These are phyloP conservation scores for Physcomitrellopsis africana DNA, from an alignment of 225 moss, liverwort and hornwort genomes.

Conservation along the genomic window DNA sequence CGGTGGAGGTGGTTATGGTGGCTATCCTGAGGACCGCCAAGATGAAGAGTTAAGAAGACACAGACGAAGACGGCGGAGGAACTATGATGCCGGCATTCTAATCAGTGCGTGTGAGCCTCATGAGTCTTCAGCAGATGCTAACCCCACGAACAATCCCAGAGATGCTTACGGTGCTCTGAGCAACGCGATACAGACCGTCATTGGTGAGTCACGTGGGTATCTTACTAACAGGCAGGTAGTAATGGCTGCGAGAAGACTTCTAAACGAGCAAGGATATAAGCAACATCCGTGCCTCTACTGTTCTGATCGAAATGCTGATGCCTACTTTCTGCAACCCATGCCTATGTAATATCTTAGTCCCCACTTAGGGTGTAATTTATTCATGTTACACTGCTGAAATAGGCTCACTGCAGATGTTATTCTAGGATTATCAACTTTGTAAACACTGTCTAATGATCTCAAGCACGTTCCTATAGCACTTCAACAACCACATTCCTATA, in stretches of 20 bases:
- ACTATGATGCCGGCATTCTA: constrained; percentile 52
- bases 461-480: constrained; percentile 5
- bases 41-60: constrained; percentile 36
- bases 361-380: constrained; percentile 3
- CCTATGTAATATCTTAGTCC: constrained; percentile 9
- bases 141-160: constrained; percentile 57
- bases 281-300: constrained; percentile 74
- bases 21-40: constrained; percentile 18
- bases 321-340: constrained; percentile 37
- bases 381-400: background rate
- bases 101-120: constrained; percentile 60
- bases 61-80: constrained; percentile 30
- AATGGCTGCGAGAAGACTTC: constrained; percentile 45
- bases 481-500: too few species aligned
- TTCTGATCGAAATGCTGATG: constrained; percentile 50
- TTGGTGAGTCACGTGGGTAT: constrained; percentile 46
- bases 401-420: constrained; percentile 5
- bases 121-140: constrained; percentile 68
- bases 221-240: constrained; percentile 58
- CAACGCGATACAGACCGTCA: constrained; percentile 56
- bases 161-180: constrained; percentile 77
- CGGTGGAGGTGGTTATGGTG: constrained; percentile 28
- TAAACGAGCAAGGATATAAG: constrained; percentile 48
- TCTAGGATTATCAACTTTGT: constrained; percentile 5
- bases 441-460: background rate